These are phyloP conservation scores for Leccinum ponderosum DNA, from an alignment of 1,284 basidiomycete species.

Conservation along the genomic window DNA sequence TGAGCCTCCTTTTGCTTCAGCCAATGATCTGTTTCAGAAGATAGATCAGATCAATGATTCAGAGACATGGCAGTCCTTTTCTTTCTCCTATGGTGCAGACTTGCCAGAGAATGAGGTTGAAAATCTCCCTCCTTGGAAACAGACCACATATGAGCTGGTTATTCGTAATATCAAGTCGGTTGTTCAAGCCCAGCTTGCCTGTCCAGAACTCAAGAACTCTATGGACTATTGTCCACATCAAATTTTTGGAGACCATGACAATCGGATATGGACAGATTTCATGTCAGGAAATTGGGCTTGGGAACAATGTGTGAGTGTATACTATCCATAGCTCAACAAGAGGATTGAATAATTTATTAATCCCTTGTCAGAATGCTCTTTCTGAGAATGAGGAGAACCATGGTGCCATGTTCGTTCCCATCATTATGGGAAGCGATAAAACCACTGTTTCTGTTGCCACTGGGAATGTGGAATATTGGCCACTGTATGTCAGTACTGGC, in stretches of 20 bases:
- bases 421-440: constrained; percentile 11
- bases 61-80: background rate
- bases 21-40: background rate
- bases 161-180: background rate
- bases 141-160: background rate
- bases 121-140: background rate
- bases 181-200: background rate
- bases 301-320: background rate
- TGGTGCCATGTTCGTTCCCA: constrained; percentile 1
- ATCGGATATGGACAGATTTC: background rate
- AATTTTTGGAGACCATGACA: background rate
- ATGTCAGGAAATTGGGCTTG: background rate
- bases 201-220: background rate
- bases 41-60: background rate
- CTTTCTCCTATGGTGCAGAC: background rate
- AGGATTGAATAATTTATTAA: background rate
- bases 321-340: too few relatives aligned
- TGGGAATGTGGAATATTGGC: constrained; percentile 1
- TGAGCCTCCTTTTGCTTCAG: background rate
- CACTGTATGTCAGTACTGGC: background rate
- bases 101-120: background rate
- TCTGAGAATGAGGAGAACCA: background rate
- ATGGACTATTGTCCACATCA: background rate
- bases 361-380: background rate
- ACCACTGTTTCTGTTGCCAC: constrained; percentile 6